A percentile compares a stretch with the other conserved stretches of the same genome.
phyloP scores from a whole-genome alignment of 768 basidiomycete genomes.

The Suillus bovinus region DNA sequence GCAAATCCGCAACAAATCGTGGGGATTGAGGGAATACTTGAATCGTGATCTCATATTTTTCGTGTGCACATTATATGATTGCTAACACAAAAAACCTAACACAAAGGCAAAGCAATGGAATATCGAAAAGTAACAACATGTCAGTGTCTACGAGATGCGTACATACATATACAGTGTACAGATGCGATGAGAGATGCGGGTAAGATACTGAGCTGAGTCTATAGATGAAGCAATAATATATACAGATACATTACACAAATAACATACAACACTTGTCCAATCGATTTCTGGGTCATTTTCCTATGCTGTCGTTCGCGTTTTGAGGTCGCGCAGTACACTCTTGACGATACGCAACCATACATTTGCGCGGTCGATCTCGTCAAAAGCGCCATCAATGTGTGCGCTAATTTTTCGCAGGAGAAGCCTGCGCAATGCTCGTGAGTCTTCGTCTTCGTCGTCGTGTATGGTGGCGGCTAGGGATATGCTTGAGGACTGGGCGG shows the following conservation, averaged over 20 bases:
- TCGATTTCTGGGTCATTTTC: neutral
- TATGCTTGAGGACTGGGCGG: constrained; percentile 37
- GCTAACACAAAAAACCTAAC: neutral
- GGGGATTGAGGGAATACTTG: no score
- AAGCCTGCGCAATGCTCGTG: constrained; percentile 59
- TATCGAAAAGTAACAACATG: constrained; percentile 1
- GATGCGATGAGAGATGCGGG: neutral
- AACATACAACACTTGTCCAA: constrained; percentile 8
- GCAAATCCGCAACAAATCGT: neutral
- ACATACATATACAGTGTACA: constrained; percentile 4
- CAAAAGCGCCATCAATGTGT: constrained; percentile 52
- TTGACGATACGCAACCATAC: constrained; percentile 66
- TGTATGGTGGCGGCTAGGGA: constrained; percentile 52
- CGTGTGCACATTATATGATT: neutral
- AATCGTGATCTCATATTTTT: neutral
- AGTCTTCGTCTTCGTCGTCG: constrained; percentile 65
- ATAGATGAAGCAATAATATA: constrained; percentile 14
- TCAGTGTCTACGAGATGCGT: constrained; percentile 8
- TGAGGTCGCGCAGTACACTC: constrained; percentile 59
- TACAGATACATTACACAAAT: constrained; percentile 13
- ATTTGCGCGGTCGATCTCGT: constrained; percentile 60
- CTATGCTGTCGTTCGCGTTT: constrained; percentile 21
- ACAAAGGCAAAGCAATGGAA: neutral
- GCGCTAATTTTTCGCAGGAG: constrained; percentile 66
- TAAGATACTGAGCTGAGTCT: neutral